A percentile compares a stretch with the other conserved stretches of the same genome.
Evolutionary conservation across 345 rosid genomes (phyloP).

Genomic region (Aquilaria yunnanensis): DNA sequence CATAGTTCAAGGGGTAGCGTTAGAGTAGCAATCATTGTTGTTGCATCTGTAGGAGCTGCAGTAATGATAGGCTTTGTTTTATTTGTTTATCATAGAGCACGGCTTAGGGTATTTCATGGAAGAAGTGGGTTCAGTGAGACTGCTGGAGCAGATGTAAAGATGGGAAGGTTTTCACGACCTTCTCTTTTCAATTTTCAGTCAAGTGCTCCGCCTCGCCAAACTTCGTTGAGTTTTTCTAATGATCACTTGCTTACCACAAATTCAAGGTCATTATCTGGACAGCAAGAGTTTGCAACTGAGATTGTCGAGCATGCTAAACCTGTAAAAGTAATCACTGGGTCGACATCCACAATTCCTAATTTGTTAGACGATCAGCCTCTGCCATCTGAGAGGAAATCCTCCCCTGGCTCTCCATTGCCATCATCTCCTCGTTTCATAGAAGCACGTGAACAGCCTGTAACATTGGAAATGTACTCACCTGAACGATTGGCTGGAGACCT

Average conservation of each 20-base stretch:
- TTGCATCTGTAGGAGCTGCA: conserved; percentile 66
- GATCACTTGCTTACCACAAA: conserved; percentile 83
- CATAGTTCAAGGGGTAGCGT: conserved; percentile 39
- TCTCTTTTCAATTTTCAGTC: conserved; percentile 64
- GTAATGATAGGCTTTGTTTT: conserved; percentile 59
- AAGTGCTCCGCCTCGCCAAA: conserved; percentile 42
- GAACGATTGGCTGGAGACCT: conserved; percentile 94
- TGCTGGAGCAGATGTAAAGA: conserved; percentile 45
- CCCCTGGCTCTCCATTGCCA: conserved; percentile 70
- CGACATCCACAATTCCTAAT: conserved; percentile 40
- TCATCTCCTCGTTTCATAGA: conserved; percentile 71
- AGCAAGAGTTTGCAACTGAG: conserved; percentile 43
- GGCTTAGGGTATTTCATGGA: conserved; percentile 52
- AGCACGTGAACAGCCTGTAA: conserved; percentile 54
- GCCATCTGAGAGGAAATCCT: conserved; percentile 66
- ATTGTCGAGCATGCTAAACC: conserved; percentile 46
- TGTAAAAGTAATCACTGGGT: conserved; percentile 24
- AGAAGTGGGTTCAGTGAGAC: conserved; percentile 39
- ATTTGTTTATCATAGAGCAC: conserved; percentile 64
- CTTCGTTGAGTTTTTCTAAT: conserved; percentile 80
- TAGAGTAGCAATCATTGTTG: conserved; percentile 59
- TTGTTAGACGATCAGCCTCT: conserved; percentile 48
- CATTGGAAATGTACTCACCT: conserved; percentile 83
- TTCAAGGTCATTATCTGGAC: conserved; percentile 77
- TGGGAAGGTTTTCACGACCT: conserved; percentile 50